Base-by-base conservation (phyloP, 345 rosid genomes). In the Camelina laxa region DNA sequence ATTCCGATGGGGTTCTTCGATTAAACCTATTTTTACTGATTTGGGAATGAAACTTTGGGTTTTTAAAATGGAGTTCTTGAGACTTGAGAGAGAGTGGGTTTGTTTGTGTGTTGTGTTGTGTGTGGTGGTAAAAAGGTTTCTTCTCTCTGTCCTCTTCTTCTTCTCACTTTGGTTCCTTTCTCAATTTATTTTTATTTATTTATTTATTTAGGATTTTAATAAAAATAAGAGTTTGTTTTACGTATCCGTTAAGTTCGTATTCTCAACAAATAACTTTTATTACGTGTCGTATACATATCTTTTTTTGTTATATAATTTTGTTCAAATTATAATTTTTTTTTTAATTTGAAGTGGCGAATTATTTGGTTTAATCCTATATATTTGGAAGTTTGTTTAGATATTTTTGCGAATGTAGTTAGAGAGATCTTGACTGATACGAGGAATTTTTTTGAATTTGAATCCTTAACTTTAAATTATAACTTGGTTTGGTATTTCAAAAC, bases 111-210 rank as follows among this genome's bases (percentile, higher is more conserved):
- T 8, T 44, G 49, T 45, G 19, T 27, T 45, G 22, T 75, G 80
- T 61, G 65, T 69, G 75, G 65, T 62, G 42, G 42, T 11, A 10
- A 53, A 69, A 69, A 44, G 79, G 65, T 44, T 60, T 76, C 74
- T 61, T 39, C 60, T 48, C 75, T 70, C 67, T 77, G 80, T 70
- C 67, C 55, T 77, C 76, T 77, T 77, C 80, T 49, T 65, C 80
- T 70, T 31, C 51, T 76, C 69, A 65, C 64, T 76, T 76, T 64
- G 58, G 44, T 62, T 69, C 33, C 59, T 69, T 75, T 42, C 19
- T 59, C 4, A n/a, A n/a, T n/a, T n/a, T n/a, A n/a, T n/a, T 6
- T 49, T 9, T 53, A 1, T n/a, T n/a, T n/a, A n/a, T n/a, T n/a
- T n/a, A n/a, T 1, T n/a, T 2, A 0, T 45, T 47, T 24, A 44